Evolutionary conservation across 2,329 filamentous ascomycete genomes (phyloP), one percentile per base, ranked within the genome.

Genomic region (Rosellinia necatrix): DNA sequence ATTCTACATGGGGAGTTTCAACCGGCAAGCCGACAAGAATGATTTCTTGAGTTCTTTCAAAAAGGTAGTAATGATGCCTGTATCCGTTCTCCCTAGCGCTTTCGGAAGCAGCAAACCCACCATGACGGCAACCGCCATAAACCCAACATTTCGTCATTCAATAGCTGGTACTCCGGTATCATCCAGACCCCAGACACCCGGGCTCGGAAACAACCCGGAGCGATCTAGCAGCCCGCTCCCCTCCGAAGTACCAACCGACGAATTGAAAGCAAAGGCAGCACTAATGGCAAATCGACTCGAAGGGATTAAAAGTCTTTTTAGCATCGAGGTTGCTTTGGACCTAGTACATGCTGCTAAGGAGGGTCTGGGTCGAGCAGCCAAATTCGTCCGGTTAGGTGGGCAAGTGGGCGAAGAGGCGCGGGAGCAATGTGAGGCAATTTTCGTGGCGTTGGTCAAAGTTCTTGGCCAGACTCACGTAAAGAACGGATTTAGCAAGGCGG

Each of bases 51-150:
- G 88, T 41, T 96, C 92, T 0, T 99, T 99, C 79, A 97, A 92
- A 70, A 97, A 97, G 73, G 94, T 99, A 7, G 90, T 99, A 62
- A 97, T 99, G 92, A 96, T 96, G 87, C 94, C 94, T 2, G 93
- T 99, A 44, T 96, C 91, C 49, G 93, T 92, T 7, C 78, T 97
- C 3, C 90, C 91, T 1, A 49, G 30, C 30, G 87, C 81, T 51
- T 90, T 85, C 68, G 80, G 75, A 58, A 74, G 72, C 30, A 70
- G 67, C 43, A 80, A 76, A 50, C 69, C 76, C 0, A 56, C 72
- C 7, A 51, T 62, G 60, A 32, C 69, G 19, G 47, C 66, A 21
- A 47, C 68, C 47, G 48, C 67, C 29, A 72, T 72, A 51, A 68
- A 71, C 44, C 57, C 69, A 56, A 62, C 65, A 8, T 53, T 68